A percentile compares a stretch with the other conserved stretches of the same genome.
phyloP scores from a whole-genome alignment of 225 moss, liverwort and hornwort species.

The Anthoceros angustus region DNA sequence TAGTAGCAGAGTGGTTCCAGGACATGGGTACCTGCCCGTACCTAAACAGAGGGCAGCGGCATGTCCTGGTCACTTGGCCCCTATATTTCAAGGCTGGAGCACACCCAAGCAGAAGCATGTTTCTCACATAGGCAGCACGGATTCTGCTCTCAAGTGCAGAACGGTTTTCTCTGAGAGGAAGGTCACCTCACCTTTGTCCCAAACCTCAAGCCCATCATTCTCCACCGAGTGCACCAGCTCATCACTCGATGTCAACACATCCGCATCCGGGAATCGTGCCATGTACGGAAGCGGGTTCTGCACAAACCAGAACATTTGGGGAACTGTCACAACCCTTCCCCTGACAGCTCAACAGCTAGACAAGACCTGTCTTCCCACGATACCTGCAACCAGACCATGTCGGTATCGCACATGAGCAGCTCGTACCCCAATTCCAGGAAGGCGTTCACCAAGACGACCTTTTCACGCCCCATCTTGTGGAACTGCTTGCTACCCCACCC shows the following conservation, averaged over 20 bases:
- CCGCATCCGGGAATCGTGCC: slow-evolving; percentile 68
- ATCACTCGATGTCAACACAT: slow-evolving; percentile 88
- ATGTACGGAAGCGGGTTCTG: slow-evolving; percentile 84
- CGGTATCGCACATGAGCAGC: slow-evolving; percentile 89
- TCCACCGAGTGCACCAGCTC: slow-evolving; percentile 60
- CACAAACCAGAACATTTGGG: not conserved
- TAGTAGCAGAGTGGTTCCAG: no score
- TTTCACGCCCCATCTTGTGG: slow-evolving; percentile 97
- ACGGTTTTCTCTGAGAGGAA: not conserved
- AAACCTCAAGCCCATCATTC: slow-evolving; percentile 61
- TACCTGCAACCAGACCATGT: slow-evolving; percentile 83
- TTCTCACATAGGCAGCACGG: not conserved
- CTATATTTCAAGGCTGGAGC: not conserved
- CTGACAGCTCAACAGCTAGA: not conserved
- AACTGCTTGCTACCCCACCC: slow-evolving; percentile 89
- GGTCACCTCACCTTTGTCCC: slow-evolving; percentile 32
- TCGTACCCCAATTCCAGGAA: slow-evolving; percentile 66
- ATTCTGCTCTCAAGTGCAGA: not conserved
- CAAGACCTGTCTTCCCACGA: not conserved
- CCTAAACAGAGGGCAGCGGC: no score
- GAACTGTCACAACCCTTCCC: not conserved
- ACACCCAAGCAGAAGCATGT: not conserved
- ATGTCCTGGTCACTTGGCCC: no score
- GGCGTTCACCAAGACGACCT: slow-evolving; percentile 76
- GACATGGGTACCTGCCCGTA: no score